These are phyloP conservation scores for Dactylonectria macrodidyma DNA, from an alignment of 2,329 filamentous ascomycete genomes.

Conservation along the genomic window DNA sequence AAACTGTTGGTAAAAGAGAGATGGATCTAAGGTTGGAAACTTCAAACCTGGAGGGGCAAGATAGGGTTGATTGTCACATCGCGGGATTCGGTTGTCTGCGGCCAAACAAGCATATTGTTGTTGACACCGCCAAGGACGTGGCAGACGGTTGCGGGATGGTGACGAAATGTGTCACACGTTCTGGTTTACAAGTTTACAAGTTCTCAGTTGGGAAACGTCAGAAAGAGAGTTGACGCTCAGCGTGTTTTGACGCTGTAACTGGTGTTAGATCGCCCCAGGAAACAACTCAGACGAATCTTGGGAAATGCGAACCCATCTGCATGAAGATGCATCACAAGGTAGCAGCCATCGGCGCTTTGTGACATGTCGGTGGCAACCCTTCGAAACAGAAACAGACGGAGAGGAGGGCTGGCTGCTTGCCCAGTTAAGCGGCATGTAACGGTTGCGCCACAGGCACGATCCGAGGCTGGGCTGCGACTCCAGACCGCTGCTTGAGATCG, in stretches of 20 bases:
- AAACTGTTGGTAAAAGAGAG: conserved; percentile 17
- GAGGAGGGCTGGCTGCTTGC: neutral
- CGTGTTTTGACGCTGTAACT: conserved; percentile 21
- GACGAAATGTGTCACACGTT: conserved; percentile 11
- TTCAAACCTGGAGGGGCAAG: conserved; percentile 18
- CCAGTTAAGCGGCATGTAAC: conserved; percentile 11
- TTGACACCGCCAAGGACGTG: neutral
- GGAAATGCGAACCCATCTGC: conserved; percentile 19
- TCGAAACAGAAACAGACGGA: conserved; percentile 18
- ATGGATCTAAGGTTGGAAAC: conserved; percentile 15
- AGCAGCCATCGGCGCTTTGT: conserved; percentile 22
- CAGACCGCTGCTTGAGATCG: conserved; percentile 37
- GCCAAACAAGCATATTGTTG: conserved; percentile 7
- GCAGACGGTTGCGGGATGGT: conserved; percentile 2
- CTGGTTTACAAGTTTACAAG: conserved; percentile 8
- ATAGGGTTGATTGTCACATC: conserved; percentile 13
- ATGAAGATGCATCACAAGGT: conserved; percentile 26
- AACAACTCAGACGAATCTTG: conserved; percentile 24
- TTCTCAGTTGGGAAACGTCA: conserved; percentile 22
- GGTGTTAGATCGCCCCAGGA: conserved; percentile 25
- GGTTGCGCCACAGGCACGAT: conserved; percentile 13
- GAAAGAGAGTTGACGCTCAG: conserved; percentile 12
- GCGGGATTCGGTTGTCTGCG: neutral
- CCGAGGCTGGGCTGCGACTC: conserved; percentile 32
- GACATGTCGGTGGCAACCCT: conserved; percentile 19